phyloP scores from a whole-genome alignment of 164 flowering plant species.

The Sextonia rubra region DNA sequence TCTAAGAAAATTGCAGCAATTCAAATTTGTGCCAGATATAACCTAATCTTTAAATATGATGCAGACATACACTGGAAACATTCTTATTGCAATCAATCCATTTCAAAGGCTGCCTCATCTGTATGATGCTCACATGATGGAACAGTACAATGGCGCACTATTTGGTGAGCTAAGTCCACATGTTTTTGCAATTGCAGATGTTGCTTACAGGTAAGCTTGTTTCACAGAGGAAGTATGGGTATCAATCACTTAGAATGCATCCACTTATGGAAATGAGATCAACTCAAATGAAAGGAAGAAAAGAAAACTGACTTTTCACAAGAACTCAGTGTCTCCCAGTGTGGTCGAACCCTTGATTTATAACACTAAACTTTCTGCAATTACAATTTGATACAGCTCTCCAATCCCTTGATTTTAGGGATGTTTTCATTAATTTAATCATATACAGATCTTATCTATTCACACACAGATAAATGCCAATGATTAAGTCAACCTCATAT shows the following conservation, averaged over 20 bases:
- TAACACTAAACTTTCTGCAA: no score
- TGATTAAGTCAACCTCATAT: no score
- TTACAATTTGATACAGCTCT: no score
- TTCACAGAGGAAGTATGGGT: not conserved
- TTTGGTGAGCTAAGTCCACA: conserved; percentile 73
- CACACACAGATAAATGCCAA: no score
- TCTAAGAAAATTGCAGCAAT: not conserved
- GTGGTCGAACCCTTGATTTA: no score
- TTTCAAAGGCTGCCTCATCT: conserved; percentile 63
- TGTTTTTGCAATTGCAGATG: conserved; percentile 87
- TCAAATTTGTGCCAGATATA: not conserved
- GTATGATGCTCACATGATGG: conserved; percentile 65
- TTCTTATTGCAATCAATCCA: conserved; percentile 84
- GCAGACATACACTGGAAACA: conserved; percentile 86
- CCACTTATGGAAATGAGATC: not conserved
- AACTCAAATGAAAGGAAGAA: not conserved
- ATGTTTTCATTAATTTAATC: no score
- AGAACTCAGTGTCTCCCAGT: no score
- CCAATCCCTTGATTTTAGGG: no score
- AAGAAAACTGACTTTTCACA: no score
- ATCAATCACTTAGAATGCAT: not conserved
- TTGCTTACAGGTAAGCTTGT: conserved; percentile 55
- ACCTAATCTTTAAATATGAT: not conserved
- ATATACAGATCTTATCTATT: no score
- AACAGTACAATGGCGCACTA: conserved; percentile 59